Evolutionary conservation across 2,329 filamentous ascomycete genomes (phyloP), one percentile per base, ranked within the genome.

Genomic region (Sporothrix brunneoviolacea): DNA sequence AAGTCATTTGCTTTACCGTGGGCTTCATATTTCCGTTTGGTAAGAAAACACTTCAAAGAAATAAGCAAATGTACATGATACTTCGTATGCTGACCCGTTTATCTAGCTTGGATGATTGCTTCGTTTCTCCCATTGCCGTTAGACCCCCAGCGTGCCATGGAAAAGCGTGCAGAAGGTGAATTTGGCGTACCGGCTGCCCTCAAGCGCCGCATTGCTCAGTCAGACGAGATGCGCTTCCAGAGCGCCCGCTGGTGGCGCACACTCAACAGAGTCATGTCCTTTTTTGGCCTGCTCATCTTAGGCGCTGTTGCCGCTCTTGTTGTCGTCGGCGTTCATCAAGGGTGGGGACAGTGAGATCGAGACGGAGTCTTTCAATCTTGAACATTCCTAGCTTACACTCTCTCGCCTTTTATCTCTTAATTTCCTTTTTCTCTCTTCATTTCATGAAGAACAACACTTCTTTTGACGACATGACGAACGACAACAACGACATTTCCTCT

Each of bases 1-100:
- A 94, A 65, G 76, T 91, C 27, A 71, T 85, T 47, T 70, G 88
- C 43, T 94, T 94, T 67, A 80, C 83, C 50, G 37, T 84, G 41
- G 89, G 89, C 21, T 94, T 94, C 61, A 70, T 91, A 41, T 80
- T 89, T 61, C 89, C 88, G 6, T 75, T 89, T 54, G 74, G 82
- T 85, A 69, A 67, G 80, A 50, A 10, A 28, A 28, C 5, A 6
- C 24, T 10, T 5, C 6, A 28, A 28, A n/a, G n/a, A n/a, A n/a
- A n/a, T n/a, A n/a, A n/a, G 18, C 28, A 4, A 36, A 22, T 8
- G 2, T 15, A 21, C 13, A 4, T 41, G 7, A 28, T 12, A 16
- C 10, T n/a, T 28, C 24, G 16, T 48, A 39, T 44, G 2, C 54
- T 61, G 51, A 61, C 41, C 50, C n/a, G n/a, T n/a, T 21, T 41